These are phyloP conservation scores for Protomyces arabidopsidicola DNA, from an alignment of 1,139 yeast species.

Conservation along the genomic window DNA sequence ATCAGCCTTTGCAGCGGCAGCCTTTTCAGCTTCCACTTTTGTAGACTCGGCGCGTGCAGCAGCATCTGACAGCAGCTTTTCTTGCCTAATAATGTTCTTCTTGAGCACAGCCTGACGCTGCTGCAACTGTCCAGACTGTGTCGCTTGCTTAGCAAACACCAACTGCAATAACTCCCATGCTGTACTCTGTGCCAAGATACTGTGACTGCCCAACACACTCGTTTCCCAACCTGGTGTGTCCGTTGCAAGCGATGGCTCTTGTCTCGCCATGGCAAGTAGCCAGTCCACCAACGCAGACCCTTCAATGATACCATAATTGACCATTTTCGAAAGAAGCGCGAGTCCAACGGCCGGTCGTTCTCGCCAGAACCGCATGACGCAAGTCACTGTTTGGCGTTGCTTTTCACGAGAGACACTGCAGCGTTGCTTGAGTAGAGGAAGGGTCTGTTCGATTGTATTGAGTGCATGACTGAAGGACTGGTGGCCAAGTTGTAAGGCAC, in stretches of 20 bases:
- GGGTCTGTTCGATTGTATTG: constrained; percentile 58
- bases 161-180: neutral
- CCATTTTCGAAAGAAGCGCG: constrained; percentile 48
- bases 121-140: neutral
- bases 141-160: neutral
- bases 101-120: neutral
- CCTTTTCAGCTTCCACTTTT: neutral
- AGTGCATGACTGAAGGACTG: constrained; percentile 85
- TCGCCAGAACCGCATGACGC: constrained; percentile 48
- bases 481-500: constrained; percentile 76
- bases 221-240: neutral
- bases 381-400: constrained; percentile 39
- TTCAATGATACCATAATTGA: constrained; percentile 43
- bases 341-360: constrained; percentile 53
- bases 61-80: neutral
- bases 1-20: neutral
- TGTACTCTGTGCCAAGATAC: neutral
- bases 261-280: neutral
- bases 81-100: neutral
- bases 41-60: neutral
- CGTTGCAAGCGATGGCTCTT: neutral
- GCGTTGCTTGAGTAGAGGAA: constrained; percentile 50
- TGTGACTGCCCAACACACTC: neutral
- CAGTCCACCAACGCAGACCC: neutral
- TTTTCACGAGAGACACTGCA: constrained; percentile 43